These are phyloP conservation scores for Cercospora nicotianae DNA, from an alignment of 2,329 filamentous ascomycete genomes.

Conservation along the genomic window DNA sequence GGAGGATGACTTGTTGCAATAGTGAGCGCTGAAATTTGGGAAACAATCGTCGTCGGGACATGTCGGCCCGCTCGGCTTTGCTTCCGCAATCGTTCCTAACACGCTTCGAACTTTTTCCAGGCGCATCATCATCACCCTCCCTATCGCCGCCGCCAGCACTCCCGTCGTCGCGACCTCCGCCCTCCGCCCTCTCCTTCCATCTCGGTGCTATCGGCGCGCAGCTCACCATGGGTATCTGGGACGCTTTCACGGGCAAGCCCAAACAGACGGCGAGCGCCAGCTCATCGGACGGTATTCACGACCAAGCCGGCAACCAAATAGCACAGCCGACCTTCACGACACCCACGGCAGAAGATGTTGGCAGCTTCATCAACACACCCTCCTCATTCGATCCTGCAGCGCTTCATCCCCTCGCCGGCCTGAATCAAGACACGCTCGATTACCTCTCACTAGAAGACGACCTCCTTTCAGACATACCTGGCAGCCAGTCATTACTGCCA, in stretches of 20 bases:
- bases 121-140: slow-evolving; percentile 11
- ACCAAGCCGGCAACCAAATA: slow-evolving; percentile 34
- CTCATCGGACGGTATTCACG: slow-evolving; percentile 45
- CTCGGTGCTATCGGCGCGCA: slow-evolving; percentile 14
- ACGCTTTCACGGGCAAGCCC: slow-evolving; percentile 59
- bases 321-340: slow-evolving; percentile 51
- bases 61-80: slow-evolving; percentile 9
- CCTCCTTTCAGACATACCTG: slow-evolving; percentile 79
- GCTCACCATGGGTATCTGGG: slow-evolving; percentile 57
- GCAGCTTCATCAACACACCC: slow-evolving; percentile 76
- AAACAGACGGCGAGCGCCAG: slow-evolving; percentile 45
- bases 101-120: slow-evolving; percentile 8
- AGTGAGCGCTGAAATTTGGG: background rate
- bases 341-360: slow-evolving; percentile 71
- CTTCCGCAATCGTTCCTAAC: background rate
- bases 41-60: background rate
- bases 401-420: slow-evolving; percentile 88
- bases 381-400: slow-evolving; percentile 80
- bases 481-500: slow-evolving; percentile 81
- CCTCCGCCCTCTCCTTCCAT: slow-evolving; percentile 11
- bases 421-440: slow-evolving; percentile 90
- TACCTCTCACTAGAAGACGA: slow-evolving; percentile 95
- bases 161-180: slow-evolving; percentile 8
- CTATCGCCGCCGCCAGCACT: slow-evolving; percentile 6
- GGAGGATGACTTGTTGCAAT: background rate